Percentiles rank a stretch among this genome's conserved stretches.
Evolutionary conservation across 768 basidiomycete species (phyloP).

Genomic region (Tylopilus sp.): DNA sequence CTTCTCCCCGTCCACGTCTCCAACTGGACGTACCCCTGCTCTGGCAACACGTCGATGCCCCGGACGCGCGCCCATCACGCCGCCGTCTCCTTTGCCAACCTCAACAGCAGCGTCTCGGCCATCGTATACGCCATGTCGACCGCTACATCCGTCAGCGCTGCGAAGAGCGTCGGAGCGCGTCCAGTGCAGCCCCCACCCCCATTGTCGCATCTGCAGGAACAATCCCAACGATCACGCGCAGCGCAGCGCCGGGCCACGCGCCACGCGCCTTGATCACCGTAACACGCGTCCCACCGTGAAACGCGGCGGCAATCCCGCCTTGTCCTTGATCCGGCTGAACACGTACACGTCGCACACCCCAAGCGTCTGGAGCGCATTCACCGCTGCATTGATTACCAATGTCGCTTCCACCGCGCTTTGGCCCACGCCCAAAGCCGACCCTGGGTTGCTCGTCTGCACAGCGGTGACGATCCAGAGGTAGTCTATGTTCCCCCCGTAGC

Average conservation of each 20-base stretch:
- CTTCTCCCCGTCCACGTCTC: conserved; percentile 72
- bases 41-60: conserved; percentile 81
- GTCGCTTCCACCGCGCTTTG: conserved; percentile 40
- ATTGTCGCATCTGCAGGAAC: conserved; percentile 72
- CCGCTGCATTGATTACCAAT: conserved; percentile 91
- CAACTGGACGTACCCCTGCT: conserved; percentile 88
- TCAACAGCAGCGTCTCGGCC: conserved; percentile 74
- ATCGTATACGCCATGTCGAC: conserved; percentile 97
- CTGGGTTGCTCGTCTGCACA: conserved; percentile 41
- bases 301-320: conserved; percentile 70
- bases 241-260: conserved; percentile 47
- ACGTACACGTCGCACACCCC: conserved; percentile 73
- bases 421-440: conserved; percentile 9
- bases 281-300: conserved; percentile 51
- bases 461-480: conserved; percentile 82
- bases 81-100: conserved; percentile 52
- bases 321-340: conserved; percentile 77
- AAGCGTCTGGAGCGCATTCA: conserved; percentile 79
- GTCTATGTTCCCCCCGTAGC: conserved; percentile 91
- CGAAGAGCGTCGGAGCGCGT: conserved; percentile 52
- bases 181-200: neutral
- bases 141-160: conserved; percentile 62
- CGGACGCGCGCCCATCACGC: conserved; percentile 65
- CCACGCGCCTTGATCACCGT: conserved; percentile 58
- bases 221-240: conserved; percentile 82